Evolutionary conservation across 176 grass and related monocot species (phyloP), one percentile per base, ranked within the genome.

Genomic region (bread wheat (Triticum aestivum)): DNA sequence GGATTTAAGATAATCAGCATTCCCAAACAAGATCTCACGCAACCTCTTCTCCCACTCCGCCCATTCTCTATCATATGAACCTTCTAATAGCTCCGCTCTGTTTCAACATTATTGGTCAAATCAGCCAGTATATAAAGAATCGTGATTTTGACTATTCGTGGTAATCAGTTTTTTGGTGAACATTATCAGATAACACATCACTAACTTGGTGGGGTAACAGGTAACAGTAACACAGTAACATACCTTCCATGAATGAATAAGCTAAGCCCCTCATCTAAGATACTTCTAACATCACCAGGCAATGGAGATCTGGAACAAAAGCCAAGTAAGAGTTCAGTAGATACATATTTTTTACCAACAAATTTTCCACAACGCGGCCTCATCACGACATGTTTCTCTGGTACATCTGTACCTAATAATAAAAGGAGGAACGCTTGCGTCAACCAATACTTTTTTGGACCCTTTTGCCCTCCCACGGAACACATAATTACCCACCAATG

Each of bases 51-150:
- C 95, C 95, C 91, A 98, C 38, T 82, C 66, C 83, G 67, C 58
- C 93, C 95, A 98, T 79, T 98, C 92, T 87, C 84, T 93, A 30
- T 85, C 95, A 78, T 91, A 98, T 81, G 92, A 79, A 63, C 91
- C 93, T 89, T 98, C 93, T 30, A 87, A 89, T 66, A 91, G 95
- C 61, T 95, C 93, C 35, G 61, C 61, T 90, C 95, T 98, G 87
- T 74, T 51, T 89, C 83, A 30, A 89, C 39, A 96, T 39, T 44
- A 15, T 83, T 84, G 9, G 41, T 41, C 83, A 85, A 85, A 80
- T 66, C 69, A 86, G 84, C 5, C 11, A 77, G 75, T 58, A 81
- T 11, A 38, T 8, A 89, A 38, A 58, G 41, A 84, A 38, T 58
- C n/a, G 69, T 64, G 42, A 83, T 58, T 54, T 56, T 20, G 44